Evolutionary conservation across 768 basidiomycete genomes (phyloP).

Genomic region (Psilocybe subaeruginosa): DNA sequence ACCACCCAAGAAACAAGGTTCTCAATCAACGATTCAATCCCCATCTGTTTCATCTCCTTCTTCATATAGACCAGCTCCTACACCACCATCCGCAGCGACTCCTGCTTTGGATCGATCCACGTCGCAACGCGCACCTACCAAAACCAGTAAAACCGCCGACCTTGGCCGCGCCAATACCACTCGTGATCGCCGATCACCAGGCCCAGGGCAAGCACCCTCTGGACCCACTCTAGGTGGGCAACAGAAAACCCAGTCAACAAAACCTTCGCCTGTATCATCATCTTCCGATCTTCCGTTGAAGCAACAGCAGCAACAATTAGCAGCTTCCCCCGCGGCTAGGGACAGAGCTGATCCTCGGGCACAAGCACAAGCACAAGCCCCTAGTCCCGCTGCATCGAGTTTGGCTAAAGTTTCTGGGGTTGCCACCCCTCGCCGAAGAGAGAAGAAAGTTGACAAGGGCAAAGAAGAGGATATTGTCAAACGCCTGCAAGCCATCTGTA

Average conservation of each 20-base stretch:
- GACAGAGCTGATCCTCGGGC: slow-evolving; percentile 41
- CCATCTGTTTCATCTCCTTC: slow-evolving; percentile 44
- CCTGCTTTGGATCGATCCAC: slow-evolving; percentile 85
- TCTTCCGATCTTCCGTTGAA: slow-evolving; percentile 60
- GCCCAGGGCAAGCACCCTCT: slow-evolving; percentile 28
- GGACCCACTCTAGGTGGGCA: slow-evolving; percentile 27
- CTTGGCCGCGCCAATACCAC: slow-evolving; percentile 74
- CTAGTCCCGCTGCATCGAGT: slow-evolving; percentile 65
- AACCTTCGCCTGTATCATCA: slow-evolving; percentile 61
- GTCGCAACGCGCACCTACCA: slow-evolving; percentile 76
- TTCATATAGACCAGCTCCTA: slow-evolving; percentile 76
- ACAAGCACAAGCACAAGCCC: slow-evolving; percentile 44
- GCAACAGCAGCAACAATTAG: slow-evolving; percentile 24
- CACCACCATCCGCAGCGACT: slow-evolving; percentile 64
- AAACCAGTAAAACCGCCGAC: slow-evolving; percentile 49
- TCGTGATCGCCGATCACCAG: slow-evolving; percentile 60
- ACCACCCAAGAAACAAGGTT: slow-evolving; percentile 46
- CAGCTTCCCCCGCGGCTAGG: slow-evolving; percentile 25
- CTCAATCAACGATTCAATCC: slow-evolving; percentile 27
- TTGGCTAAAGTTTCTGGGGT: slow-evolving; percentile 72
- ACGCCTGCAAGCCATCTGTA: slow-evolving; percentile 91
- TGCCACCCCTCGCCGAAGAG: slow-evolving; percentile 82
- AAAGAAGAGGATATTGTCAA: slow-evolving; percentile 90
- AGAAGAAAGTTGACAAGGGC: slow-evolving; percentile 84
- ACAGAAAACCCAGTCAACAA: slow-evolving; percentile 37